phyloP scores from a whole-genome alignment of 768 basidiomycete species.

The Podaxis sp. region DNA sequence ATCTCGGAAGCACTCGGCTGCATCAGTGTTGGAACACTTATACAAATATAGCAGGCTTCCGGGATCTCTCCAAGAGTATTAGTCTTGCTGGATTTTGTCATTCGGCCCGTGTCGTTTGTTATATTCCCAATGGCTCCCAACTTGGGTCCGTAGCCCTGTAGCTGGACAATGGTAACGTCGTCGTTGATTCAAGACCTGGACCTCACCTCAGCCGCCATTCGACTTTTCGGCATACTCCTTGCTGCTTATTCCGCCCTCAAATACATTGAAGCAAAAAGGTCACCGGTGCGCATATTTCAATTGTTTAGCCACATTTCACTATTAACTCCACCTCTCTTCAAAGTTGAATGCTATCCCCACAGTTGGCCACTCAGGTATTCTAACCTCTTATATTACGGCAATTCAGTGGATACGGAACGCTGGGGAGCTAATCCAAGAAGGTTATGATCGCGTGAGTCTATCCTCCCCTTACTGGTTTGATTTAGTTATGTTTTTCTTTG shows the following conservation, averaged over 20 bases:
- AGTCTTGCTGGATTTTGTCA: neutral
- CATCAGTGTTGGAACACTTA: neutral
- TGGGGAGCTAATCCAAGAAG: conserved; percentile 11
- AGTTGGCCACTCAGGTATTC: neutral
- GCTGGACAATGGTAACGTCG: neutral
- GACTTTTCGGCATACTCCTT: neutral
- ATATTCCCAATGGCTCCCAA: neutral
- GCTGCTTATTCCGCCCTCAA: neutral
- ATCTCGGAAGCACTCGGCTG: neutral
- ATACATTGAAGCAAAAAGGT: neutral
- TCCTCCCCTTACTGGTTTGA: neutral
- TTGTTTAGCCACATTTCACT: neutral
- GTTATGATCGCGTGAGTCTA: conserved; percentile 10
- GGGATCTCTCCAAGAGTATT: neutral
- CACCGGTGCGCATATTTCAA: neutral
- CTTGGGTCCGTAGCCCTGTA: neutral
- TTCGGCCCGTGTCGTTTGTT: neutral
- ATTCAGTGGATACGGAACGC: conserved; percentile 4
- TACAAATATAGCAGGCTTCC: neutral
- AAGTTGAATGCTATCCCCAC: neutral
- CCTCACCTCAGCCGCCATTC: neutral
- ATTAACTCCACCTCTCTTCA: neutral
- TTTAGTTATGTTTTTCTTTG: neutral
- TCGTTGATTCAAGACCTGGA: neutral
- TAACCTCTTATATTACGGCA: neutral